Conservation (phyloP, 2,329 filamentous ascomycete species). For the Diatrype stigma region DNA sequence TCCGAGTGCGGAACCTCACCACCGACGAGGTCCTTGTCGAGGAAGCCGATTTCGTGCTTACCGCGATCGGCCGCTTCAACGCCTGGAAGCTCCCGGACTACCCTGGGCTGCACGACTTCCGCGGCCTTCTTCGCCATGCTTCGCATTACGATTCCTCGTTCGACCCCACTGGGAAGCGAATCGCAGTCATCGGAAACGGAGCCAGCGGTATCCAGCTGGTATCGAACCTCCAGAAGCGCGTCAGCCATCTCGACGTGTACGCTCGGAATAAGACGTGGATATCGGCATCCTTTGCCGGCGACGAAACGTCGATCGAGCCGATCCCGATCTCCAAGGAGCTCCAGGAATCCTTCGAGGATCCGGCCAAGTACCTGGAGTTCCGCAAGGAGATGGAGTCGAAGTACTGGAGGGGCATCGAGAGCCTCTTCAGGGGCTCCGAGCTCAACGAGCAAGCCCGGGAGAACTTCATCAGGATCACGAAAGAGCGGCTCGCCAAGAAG, state of each 20-base stretch:
- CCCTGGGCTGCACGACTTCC: constrained; percentile 50
- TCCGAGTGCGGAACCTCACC: constrained; percentile 39
- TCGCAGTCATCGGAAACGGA: constrained; percentile 61
- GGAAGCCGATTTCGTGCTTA: constrained; percentile 57
- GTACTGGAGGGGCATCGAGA: constrained; percentile 57
- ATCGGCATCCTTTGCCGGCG: constrained; percentile 55
- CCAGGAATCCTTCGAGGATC: constrained; percentile 53
- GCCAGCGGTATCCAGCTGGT: constrained; percentile 57
- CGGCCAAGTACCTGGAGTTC: constrained; percentile 55
- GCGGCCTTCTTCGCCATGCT: constrained; percentile 54
- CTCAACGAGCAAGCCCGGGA: constrained; percentile 44
- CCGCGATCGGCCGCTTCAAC: constrained; percentile 63
- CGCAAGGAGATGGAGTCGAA: constrained; percentile 54
- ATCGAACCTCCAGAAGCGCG: constrained; percentile 46
- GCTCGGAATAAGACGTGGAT: constrained; percentile 65
- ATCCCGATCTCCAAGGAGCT: constrained; percentile 52
- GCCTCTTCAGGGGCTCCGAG: constrained; percentile 49
- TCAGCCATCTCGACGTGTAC: constrained; percentile 57
- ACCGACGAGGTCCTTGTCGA: constrained; percentile 37
- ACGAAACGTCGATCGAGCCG: constrained; percentile 50
- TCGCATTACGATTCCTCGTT: constrained; percentile 55
- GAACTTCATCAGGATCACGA: constrained; percentile 50
- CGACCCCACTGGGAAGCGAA: constrained; percentile 43
- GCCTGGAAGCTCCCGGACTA: constrained; percentile 60
- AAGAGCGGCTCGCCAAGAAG: constrained; percentile 46